Evolutionary conservation across 805 yeast species (phyloP), one percentile per base, ranked within the genome.

Genomic region (Suhomyces kilbournensis): DNA sequence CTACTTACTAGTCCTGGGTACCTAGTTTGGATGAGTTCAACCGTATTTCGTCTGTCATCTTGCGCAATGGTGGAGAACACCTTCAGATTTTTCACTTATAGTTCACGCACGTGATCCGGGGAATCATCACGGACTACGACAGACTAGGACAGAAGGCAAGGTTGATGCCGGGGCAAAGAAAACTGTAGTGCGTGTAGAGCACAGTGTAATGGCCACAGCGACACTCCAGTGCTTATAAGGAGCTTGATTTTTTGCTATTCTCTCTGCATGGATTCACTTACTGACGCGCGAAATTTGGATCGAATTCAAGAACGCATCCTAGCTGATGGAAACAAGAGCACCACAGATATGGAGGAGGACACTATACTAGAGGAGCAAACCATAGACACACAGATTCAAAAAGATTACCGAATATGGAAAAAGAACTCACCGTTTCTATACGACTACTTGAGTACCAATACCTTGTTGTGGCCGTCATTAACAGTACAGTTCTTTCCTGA

Each of bases 1-100:
- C 19, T 44, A 76, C 82, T 46, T 71, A 81, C 85, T 93, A 92
- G 62, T 86, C 77, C 62, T 85, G 83, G 0, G 97, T 91, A 7
- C 98, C 98, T 46, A 93, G 76, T 60, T 87, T 86, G 14, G 97
- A 92, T 19, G 84, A 80, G 62, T 88, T 85, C 45, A 91, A 74
- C 44, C 83, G 52, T 50, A 74, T 64, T n/a, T 70, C 72, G 34
- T 54, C 57, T 4, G 59, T 43, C 57, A 54, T 54, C 26, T 44
- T 22, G 38, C 26, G 15, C 4, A 12, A 9, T 32, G 17, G 35
- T n/a, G 35, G 39, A n/a, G 12, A 22, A 8, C 8, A 28, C 20
- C 42, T 4, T 39, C 32, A 38, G 42, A 38, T 19, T 38, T 38
- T 38, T 28, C 26, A 28, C 26, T 28, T 19, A 45, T 45, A n/a